Base-by-base conservation (phyloP, 345 rosid genomes). In the Heritiera fomes region DNA sequence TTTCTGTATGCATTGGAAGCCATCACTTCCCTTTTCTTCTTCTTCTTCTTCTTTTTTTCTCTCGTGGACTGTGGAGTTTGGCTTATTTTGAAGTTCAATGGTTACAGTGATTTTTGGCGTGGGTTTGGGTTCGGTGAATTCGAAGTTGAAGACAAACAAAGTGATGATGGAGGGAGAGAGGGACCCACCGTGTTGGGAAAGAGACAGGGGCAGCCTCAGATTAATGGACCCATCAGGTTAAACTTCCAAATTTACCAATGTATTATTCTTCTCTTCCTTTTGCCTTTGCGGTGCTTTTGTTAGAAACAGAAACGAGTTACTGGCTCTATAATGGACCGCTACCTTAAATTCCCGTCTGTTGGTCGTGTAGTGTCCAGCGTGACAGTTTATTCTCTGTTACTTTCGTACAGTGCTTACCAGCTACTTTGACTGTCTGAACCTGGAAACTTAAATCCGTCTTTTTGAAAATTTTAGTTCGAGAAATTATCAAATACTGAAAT, bases 1-100 rank as follows among this genome's bases (percentile, higher is more conserved):
- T 92, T 94, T 85, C 94, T 83, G 45, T 75, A 58, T 12, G 84
- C 86, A 58, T 78, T 81, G 17, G 93, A 91, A 47, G 98, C 86
- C 97, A 91, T 89, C 61, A 80, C 73, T 63, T 50, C 49, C 3
- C 8, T 28, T 13, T 47, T 28, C 7, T 71, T 23, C 28, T 23
- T 23, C 28, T 23, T 23, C 38, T 34, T 34, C 38, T 56, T 55
- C 6, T 55, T 55, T 55, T 11, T 55, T 18, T 18, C 8, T 12
- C 3, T 34, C 38, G 28, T 23, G 2, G 38, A 34, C 38, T 17
- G 6, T 43, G n/a, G n/a, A 64, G 73, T 30, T 30, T 47, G 11
- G 1, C 5, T 20, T 49, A 10, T 53, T 34, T 76, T 68, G 55
- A 0, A n/a, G 11, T 65, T 69, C 34, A 69, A 67, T 43, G 15